phyloP scores from a whole-genome alignment of 208 protist species.

The Leptomonas seymouri region DNA sequence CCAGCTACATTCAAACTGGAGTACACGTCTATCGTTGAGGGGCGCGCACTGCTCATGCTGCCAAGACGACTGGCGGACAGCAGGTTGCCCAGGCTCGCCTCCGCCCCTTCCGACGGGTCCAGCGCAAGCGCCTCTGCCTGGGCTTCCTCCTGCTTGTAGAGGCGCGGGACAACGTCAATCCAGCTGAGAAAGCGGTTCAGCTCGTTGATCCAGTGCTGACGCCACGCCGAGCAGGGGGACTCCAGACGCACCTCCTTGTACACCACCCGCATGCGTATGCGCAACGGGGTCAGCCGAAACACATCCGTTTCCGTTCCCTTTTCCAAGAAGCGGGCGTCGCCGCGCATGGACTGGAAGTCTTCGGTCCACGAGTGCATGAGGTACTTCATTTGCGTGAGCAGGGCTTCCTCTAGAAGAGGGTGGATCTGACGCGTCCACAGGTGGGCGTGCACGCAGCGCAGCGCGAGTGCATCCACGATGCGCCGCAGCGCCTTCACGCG shows the following conservation, averaged over 20 bases:
- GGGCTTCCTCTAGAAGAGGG: conserved; percentile 71
- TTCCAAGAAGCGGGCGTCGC: conserved; percentile 68
- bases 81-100: conserved; percentile 5
- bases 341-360: conserved; percentile 85
- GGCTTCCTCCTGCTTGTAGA: conserved; percentile 60
- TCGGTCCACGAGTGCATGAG: conserved; percentile 78
- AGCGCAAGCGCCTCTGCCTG: conserved; percentile 20
- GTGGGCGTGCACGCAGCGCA: conserved; percentile 60
- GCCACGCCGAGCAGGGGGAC: conserved; percentile 57
- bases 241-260: conserved; percentile 81
- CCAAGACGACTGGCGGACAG: conserved; percentile 12
- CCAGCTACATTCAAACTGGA: neutral
- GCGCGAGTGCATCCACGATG: conserved; percentile 54
- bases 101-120: neutral
- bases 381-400: conserved; percentile 68
- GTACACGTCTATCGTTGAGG: conserved; percentile 10
- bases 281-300: conserved; percentile 81
- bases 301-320: conserved; percentile 62
- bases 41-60: conserved; percentile 6
- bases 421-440: conserved; percentile 76
- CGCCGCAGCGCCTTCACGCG: conserved; percentile 60
- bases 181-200: conserved; percentile 78
- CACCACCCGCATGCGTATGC: conserved; percentile 80
- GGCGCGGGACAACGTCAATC: conserved; percentile 68
- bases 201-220: conserved; percentile 79